Evolutionary conservation across 352 stramenopile species (phyloP), one percentile per base, ranked within the genome.

Genomic region (Pythium folliculosum): DNA sequence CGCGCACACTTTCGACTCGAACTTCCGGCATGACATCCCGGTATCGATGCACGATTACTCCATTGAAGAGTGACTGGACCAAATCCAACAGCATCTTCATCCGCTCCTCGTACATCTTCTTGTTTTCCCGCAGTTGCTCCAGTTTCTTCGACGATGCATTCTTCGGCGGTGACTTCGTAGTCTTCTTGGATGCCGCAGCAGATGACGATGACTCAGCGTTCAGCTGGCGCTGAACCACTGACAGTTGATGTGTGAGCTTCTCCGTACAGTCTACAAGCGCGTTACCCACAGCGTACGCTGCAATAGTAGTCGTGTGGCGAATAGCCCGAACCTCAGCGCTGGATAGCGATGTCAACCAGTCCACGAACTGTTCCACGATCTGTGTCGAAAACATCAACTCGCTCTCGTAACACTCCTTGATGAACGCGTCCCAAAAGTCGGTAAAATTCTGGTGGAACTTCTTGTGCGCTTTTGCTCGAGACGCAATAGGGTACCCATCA

Each of bases 21-120:
- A 98, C 91, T 53, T 97, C 81, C 3, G 83, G 73, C 88, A 98
- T 97, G n/a, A 97, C 91, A 64, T 99, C 96, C 17, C 94, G 90
- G 75, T 93, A 96, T 8, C 88, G 86, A 68, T 95, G 87, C 16
- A 92, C 77, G 22, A 96, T 70, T 16, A 96, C 81, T 9, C 80
- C 82, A 25, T 81, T 90, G 69, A 95, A 94, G 10, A 96, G 10
- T 38, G 82, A 72, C 44, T 86, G 78, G 19, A 92, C 70, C n/a
- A 86, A 60, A 53, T 89, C 75, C 44, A 92, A 61, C 5, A 91
- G 58, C 30, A 89, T 83, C 50, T 80, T 60, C 44, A 84, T 52
- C 7, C 85, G 81, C n/a, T 75, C 70, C 43, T 90, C 81, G 60
- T 86, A 94, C 52, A 90, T 77, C 9, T 48, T 40, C 70, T 90